phyloP scores from a whole-genome alignment of 768 basidiomycete species.

The Mycena venus region DNA sequence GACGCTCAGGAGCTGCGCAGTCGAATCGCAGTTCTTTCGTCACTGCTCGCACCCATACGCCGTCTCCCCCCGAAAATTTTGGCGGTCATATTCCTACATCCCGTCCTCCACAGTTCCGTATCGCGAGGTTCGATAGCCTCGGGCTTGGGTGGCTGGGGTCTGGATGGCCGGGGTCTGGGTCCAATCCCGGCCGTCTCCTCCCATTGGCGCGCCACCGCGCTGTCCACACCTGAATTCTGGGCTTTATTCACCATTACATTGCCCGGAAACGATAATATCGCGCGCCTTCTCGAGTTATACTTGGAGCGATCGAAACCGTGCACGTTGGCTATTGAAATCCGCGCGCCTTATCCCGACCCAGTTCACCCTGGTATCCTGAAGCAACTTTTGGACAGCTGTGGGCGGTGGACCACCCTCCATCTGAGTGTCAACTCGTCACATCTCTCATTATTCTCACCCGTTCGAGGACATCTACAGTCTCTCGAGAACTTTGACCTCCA shows the following conservation, averaged over 20 bases:
- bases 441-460: not conserved
- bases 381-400: not conserved
- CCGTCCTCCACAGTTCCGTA: slow-evolving; percentile 1
- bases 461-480: not conserved
- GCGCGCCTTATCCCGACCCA: not conserved
- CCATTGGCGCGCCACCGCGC: slow-evolving; percentile 5
- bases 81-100: not conserved
- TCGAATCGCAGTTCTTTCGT: slow-evolving; percentile 2
- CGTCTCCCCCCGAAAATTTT: not conserved
- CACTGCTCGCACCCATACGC: slow-evolving; percentile 6
- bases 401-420: not conserved
- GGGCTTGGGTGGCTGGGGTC: not conserved
- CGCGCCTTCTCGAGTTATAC: not conserved
- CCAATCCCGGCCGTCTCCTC: not conserved
- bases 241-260: not conserved
- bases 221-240: slow-evolving; percentile 5
- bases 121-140: not conserved
- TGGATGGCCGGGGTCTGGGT: not conserved
- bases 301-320: slow-evolving; percentile 7
- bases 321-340: slow-evolving; percentile 1
- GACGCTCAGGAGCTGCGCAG: not conserved
- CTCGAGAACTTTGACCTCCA: not conserved
- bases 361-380: not conserved
- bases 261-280: not conserved
- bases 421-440: not conserved